Percentiles rank a stretch among this genome's conserved stretches.
Evolutionary conservation across 306 rosid genomes (phyloP).

Genomic region (Heteromeles arbutifolia): DNA sequence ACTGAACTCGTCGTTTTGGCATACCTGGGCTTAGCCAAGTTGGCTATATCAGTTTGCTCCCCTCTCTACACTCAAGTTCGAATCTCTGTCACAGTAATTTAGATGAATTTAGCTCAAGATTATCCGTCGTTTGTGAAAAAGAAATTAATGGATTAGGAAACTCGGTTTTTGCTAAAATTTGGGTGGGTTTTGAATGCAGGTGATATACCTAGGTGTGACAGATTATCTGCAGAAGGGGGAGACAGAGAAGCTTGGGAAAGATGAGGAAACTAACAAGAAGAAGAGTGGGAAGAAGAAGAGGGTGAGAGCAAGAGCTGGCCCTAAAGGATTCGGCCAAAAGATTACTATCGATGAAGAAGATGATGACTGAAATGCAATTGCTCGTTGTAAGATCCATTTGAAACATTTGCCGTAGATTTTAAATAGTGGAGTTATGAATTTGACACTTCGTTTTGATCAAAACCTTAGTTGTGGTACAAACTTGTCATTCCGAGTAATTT

Average conservation of each 20-base stretch:
- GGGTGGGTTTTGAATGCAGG: conserved; percentile 32
- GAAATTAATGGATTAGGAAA: background rate
- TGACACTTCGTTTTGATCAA: too few relatives aligned
- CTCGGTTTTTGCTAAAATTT: background rate
- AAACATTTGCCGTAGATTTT: background rate
- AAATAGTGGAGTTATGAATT: too few relatives aligned
- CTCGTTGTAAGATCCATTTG: background rate
- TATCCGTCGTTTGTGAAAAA: too few relatives aligned
- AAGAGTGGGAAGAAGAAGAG: conserved; percentile 45
- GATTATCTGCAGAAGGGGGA: conserved; percentile 86
- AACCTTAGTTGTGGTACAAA: background rate
- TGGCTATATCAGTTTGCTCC: too few relatives aligned
- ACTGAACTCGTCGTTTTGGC: background rate
- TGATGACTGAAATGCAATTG: conserved; percentile 10
- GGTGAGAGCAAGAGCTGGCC: conserved; percentile 56
- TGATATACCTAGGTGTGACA: conserved; percentile 66
- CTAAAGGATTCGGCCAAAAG: conserved; percentile 78
- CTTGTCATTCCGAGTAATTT: background rate
- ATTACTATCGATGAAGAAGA: conserved; percentile 9
- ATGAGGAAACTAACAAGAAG: conserved; percentile 38
- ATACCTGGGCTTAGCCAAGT: too few relatives aligned
- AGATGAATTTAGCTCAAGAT: background rate
- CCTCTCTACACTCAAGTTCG: too few relatives aligned
- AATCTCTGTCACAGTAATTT: too few relatives aligned
- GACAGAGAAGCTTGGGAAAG: conserved; percentile 80